phyloP scores from a whole-genome alignment of 176 grass and related monocot species.

The Eragrostis nindensis region DNA sequence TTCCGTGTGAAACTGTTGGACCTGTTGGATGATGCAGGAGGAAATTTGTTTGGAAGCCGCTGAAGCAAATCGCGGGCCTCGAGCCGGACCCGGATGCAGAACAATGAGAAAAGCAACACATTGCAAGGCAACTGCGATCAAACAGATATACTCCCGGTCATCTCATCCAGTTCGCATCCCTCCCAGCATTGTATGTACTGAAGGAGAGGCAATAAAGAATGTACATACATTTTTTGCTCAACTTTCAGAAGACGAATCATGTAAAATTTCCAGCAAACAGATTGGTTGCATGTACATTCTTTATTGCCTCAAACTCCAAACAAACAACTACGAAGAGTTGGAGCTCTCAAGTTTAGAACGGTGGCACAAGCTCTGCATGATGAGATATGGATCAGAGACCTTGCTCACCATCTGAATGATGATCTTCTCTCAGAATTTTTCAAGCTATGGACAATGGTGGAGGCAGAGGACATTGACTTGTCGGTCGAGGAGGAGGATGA shows the following conservation, averaged over 20 bases:
- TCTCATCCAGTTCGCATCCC: not conserved
- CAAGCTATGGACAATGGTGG: too few species aligned
- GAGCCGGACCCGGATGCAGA: conserved; percentile 48
- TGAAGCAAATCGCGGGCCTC: conserved; percentile 76
- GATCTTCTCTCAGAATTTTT: too few species aligned
- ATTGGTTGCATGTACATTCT: too few species aligned
- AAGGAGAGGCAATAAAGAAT: conserved; percentile 20
- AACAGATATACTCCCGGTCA: not conserved
- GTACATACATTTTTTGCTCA: conserved; percentile 38
- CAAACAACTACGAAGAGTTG: too few species aligned
- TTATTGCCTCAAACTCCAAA: too few species aligned
- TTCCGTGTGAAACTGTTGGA: not conserved
- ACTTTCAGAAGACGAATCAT: not conserved
- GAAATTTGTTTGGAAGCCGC: conserved; percentile 82
- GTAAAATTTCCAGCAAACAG: not conserved
- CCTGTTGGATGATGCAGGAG: conserved; percentile 56
- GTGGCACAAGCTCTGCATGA: too few species aligned
- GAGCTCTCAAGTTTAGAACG: too few species aligned
- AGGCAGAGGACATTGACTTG: too few species aligned
- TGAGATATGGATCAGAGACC: too few species aligned
- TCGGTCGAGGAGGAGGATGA: too few species aligned
- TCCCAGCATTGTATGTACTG: conserved; percentile 14
- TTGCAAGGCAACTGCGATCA: not conserved
- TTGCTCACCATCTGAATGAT: too few species aligned
- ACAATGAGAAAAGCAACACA: not conserved